Base-by-base conservation (phyloP, 257 asterid species). In the Fraxinus americana region DNA sequence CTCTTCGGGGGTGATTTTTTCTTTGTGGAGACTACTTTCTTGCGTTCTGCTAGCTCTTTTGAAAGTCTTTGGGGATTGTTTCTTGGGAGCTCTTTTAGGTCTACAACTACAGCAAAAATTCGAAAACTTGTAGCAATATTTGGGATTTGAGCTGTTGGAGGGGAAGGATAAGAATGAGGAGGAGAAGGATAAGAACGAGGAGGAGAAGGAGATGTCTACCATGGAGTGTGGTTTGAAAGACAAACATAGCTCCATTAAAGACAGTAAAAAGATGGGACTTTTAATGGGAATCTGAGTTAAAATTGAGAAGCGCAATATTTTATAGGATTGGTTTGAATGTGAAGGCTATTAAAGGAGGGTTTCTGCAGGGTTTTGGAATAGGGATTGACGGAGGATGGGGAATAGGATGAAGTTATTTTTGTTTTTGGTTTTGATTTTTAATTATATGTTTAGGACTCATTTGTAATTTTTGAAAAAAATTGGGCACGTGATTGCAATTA, bases 21-120 rank as follows among this genome's bases (percentile, higher is more conserved):
- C 79, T 89, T 93, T 1, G 97, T 98, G 41, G 98, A 87, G 11
- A 88, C 89, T 16, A 75, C 76, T 82, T 89, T 96, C 77, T 90
- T 92, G 72, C 97, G 89, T 86, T 93, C 93, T 9, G 91, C 84
- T 21, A 96, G 89, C 86, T 96, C 99, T 83, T 90, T 93, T 66
- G 93, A 85, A 75, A 93, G 97, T 52, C 97, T 87, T 41, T 89
- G 97, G 7, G 99, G 99, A 86, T 97, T 96, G 88, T 96, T 91
- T 52, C 89, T 90, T 0, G 99, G 97, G 72, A 96, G 97, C 72
- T 90, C 97, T 82, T 85, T 88, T 2, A 93, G 91, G 87, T 95
- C 98, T 67, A 81, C 75, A 16, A 96, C 92, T 10, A 92, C 96
- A 4, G 97, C 91, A 1, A 87, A 72, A 69, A 89, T 52, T 59